A percentile compares a stretch with the other conserved stretches of the same genome.
phyloP scores from a whole-genome alignment of 768 basidiomycete species.

The Trametopsis cervina region DNA sequence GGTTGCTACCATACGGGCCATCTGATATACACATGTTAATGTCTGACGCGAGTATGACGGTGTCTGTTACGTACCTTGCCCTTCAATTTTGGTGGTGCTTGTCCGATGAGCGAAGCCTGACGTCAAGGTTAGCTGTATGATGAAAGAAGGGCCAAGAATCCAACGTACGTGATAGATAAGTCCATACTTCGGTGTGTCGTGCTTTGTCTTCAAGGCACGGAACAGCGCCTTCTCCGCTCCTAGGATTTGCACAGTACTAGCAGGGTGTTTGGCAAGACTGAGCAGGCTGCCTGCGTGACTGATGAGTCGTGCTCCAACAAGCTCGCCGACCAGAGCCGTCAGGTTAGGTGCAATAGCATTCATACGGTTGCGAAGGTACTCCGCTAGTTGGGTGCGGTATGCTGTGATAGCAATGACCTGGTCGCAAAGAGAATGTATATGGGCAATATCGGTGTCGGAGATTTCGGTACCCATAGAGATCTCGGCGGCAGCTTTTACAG shows the following conservation, averaged over 20 bases:
- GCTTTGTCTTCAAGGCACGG: constrained; percentile 72
- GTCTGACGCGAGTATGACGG: not conserved
- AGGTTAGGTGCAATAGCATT: constrained; percentile 96
- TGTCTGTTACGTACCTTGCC: constrained; percentile 62
- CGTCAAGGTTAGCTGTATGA: not conserved
- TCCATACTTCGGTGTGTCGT: constrained; percentile 98
- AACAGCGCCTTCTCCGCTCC: constrained; percentile 76
- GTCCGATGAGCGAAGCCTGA: constrained; percentile 91
- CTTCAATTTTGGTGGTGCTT: constrained; percentile 96
- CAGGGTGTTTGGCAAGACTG: constrained; percentile 67
- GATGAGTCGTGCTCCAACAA: constrained; percentile 70
- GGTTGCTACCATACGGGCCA: constrained; percentile 99
- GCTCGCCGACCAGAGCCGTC: constrained; percentile 75
- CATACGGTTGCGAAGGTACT: constrained; percentile 98
- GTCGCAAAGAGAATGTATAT: constrained; percentile 95
- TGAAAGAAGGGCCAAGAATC: not conserved
- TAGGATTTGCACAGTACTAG: constrained; percentile 72
- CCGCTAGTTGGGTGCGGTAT: constrained; percentile 91
- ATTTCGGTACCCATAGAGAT: constrained; percentile 99
- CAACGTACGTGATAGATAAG: constrained; percentile 90
- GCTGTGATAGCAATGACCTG: constrained; percentile 95
- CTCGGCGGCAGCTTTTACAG: constrained; percentile 92
- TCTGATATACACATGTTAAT: constrained; percentile 34
- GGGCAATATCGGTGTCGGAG: constrained; percentile 91
- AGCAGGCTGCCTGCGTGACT: constrained; percentile 68